A percentile compares a stretch with the other conserved stretches of the same genome.
Evolutionary conservation across 2,329 filamentous ascomycete genomes (phyloP).

Genomic region (Fusarium protoensiforme): DNA sequence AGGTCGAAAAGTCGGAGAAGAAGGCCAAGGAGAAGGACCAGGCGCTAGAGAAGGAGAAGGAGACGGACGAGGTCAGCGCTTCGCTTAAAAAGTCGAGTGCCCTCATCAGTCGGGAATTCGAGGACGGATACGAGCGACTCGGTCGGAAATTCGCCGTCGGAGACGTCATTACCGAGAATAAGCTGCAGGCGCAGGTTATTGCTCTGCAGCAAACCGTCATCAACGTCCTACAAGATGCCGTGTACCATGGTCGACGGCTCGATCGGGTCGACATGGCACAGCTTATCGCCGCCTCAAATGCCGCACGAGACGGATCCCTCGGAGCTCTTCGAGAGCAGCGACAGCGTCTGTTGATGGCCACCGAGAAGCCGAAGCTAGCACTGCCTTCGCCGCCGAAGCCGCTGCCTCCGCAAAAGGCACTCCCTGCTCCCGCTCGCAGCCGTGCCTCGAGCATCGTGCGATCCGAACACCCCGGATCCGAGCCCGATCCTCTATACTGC

Average conservation of each 20-base stretch:
- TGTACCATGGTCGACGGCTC: constrained; percentile 33
- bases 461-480: neutral
- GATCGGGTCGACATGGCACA: constrained; percentile 37
- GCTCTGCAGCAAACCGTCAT: constrained; percentile 42
- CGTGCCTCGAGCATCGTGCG: constrained; percentile 1
- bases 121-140: constrained; percentile 37
- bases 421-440: neutral
- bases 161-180: constrained; percentile 40
- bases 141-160: constrained; percentile 37
- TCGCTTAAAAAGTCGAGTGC: constrained; percentile 37
- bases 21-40: neutral
- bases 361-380: constrained; percentile 23
- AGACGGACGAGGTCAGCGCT: constrained; percentile 29
- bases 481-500: constrained; percentile 33
- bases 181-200: constrained; percentile 40
- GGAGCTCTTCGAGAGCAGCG: constrained; percentile 36
- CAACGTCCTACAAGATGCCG: constrained; percentile 38
- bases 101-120: constrained; percentile 40
- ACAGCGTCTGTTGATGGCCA: constrained; percentile 25
- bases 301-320: constrained; percentile 35
- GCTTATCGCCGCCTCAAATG: constrained; percentile 38
- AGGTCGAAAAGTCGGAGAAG: constrained; percentile 24
- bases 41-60: neutral
- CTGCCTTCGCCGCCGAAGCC: constrained; percentile 12
- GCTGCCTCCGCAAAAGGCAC: neutral